Base-by-base conservation (phyloP, 2,329 filamentous ascomycete genomes). In the Paraphaeosphaeria sporulosa region DNA sequence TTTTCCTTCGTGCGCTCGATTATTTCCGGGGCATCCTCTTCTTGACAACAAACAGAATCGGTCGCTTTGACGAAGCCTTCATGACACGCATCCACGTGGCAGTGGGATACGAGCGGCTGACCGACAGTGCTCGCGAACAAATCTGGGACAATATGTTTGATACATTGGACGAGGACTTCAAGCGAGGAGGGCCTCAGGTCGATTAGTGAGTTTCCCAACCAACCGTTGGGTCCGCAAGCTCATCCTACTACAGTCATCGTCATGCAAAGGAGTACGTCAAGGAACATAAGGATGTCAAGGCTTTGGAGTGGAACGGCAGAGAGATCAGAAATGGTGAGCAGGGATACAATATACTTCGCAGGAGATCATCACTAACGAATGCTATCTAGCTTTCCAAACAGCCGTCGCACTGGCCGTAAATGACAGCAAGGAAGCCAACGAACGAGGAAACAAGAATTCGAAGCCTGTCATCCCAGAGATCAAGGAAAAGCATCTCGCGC, bases 1-100 rank as follows among this genome's bases (percentile, higher is more conserved):
- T 76, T 6, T 79, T 80, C 58, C 62, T 80, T 2, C 67, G 75
- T 0, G 72, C 50, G 0, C 59, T 81, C 21, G 79, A 81, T 30
- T 81, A 80, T 62, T 81, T 75, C 50, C 40, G 55, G 3, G 69
- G 69, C 2, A 67, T 72, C 10, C 43, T 71, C 10, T 71, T 72
- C 52, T 55, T 72, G 1, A 71, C 70, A 1, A 68, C 69, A 1
- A 72, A 71, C 49, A 61, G 69, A 0, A 57, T 70, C 4, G 59
- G 59, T 4, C 52, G 42, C 4, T 65, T 69, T 34, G 69, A 72
- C 42, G 57, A 62, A 42, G 70, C 68, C 2, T 61, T 72, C 32
- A 54, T 61, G 32, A 59, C 57, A 6, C 60, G 69, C 0, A 66
- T 72, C 8, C 60, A 69, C 40, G 38, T 70, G 1, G 10, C 32